phyloP scores from a whole-genome alignment of 139 green algal genomes.

The Volvox reticuliferus region DNA sequence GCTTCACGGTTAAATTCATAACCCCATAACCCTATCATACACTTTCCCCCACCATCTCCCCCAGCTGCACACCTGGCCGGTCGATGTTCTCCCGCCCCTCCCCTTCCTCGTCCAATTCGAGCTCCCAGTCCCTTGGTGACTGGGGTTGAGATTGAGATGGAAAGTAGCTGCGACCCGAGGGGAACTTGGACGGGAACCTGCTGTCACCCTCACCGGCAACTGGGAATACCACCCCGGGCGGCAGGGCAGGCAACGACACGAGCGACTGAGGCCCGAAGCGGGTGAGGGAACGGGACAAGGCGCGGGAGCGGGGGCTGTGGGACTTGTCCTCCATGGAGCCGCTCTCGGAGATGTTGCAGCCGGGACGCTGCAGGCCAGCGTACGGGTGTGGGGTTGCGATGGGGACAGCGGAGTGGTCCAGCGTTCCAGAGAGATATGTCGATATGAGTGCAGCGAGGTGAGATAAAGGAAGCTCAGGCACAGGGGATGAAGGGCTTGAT shows the following conservation, averaged over 20 bases:
- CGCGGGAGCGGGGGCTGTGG: neutral
- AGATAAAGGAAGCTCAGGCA: neutral
- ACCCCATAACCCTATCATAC: too few relatives aligned
- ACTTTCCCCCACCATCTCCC: too few relatives aligned
- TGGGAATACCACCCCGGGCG: neutral
- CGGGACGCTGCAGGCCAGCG: neutral
- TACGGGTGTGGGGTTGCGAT: neutral
- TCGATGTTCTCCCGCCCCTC: neutral
- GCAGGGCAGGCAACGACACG: neutral
- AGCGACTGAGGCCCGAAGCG: neutral
- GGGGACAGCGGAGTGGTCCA: neutral
- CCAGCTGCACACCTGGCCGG: neutral
- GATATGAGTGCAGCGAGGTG: too few relatives aligned
- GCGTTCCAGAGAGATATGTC: too few relatives aligned
- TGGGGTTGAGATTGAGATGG: too few relatives aligned
- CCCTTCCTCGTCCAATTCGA: neutral
- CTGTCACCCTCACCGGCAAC: neutral
- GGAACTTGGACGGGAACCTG: neutral
- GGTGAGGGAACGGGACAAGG: neutral
- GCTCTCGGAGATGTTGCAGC: neutral
- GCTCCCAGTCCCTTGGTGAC: neutral
- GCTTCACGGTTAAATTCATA: too few relatives aligned
- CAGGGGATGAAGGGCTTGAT: neutral
- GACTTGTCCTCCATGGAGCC: neutral
- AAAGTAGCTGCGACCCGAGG: neutral